Evolutionary conservation across 441 rosid genomes (phyloP).

Genomic region (Pelargonium cotyledonis): DNA sequence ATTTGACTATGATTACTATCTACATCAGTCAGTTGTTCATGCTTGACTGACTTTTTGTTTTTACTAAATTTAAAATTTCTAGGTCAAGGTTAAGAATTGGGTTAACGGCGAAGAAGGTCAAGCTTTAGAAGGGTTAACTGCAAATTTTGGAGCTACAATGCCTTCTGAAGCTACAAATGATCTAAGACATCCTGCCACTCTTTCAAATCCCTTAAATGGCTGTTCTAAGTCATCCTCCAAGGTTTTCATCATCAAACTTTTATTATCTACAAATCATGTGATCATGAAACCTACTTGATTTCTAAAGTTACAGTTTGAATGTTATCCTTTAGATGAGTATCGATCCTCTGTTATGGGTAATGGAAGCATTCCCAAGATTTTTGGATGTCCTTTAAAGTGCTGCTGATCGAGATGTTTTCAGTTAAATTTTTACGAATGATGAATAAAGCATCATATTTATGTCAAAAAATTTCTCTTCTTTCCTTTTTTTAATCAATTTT

Average conservation of each 20-base stretch:
- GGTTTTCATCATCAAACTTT: constrained; percentile 33
- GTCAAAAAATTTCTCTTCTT: background rate
- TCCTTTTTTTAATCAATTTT: no score
- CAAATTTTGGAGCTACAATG: constrained; percentile 60
- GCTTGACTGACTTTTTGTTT: constrained; percentile 4
- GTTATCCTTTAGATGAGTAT: background rate
- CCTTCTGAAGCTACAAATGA: constrained; percentile 47
- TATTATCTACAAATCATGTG: background rate
- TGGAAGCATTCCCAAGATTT: background rate
- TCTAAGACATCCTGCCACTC: constrained; percentile 41
- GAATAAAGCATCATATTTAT: background rate
- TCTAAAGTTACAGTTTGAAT: constrained; percentile 4
- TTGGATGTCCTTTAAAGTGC: background rate
- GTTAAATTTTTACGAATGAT: background rate
- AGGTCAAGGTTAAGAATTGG: constrained; percentile 88
- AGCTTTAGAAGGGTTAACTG: constrained; percentile 54
- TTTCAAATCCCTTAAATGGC: constrained; percentile 58
- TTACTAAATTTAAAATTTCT: constrained; percentile 10
- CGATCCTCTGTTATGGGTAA: background rate
- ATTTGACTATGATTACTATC: background rate
- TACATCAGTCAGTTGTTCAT: constrained; percentile 4
- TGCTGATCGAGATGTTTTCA: background rate
- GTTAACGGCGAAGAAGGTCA: constrained; percentile 49
- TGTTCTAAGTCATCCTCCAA: constrained; percentile 65
- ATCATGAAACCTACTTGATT: background rate